Evolutionary conservation across 2,329 filamentous ascomycete genomes (phyloP), one percentile per base, ranked within the genome.

Genomic region (Fusarium nematophilum): DNA sequence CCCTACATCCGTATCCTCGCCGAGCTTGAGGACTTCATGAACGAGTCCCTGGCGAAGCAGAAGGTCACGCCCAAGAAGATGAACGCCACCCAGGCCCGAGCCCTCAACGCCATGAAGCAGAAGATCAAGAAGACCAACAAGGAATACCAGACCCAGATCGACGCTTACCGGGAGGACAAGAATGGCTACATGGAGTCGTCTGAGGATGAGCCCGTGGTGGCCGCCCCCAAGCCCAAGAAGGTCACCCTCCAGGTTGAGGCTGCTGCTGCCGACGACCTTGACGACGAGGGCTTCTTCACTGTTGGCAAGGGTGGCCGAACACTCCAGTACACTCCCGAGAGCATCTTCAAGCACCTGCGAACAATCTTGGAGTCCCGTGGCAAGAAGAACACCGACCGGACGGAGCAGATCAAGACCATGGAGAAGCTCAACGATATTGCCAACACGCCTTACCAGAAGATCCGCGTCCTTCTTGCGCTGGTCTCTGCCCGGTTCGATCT

Each of bases 51-150:
- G 65, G 88, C 93, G 70, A 97, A 97, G 85, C 92, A 96, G 75
- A 99, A 99, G 83, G 91, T 96, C 67, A 91, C 91, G 3, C 88
- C 90, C 62, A 97, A 97, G 87, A 98, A 97, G 86, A 97, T 98
- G 93, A 99, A 97, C 81, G 93, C 93, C 60, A 95, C 90, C 73
- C 96, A 94, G 74, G 90, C 93, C 65, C 92, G 93, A 79, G 93
- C 93, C 72, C 86, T 99, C 72, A 99, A 98, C 77, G 92, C 93
- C 61, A 91, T 98, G 73, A 96, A 97, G 81, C 95, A 99, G 78
- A 93, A 93, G 81, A 92, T 99, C 82, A 93, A 94, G 87, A 98
- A 97, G 86, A 94, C 94, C 81, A 96, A 94, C 85, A 96, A 96
- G 81, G 94, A 98, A 64, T 94, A 94, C 79, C 87, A 92, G 72